These are phyloP conservation scores for Bacidia gigantensis DNA, from an alignment of 495 filamentous ascomycete species.

Conservation along the genomic window DNA sequence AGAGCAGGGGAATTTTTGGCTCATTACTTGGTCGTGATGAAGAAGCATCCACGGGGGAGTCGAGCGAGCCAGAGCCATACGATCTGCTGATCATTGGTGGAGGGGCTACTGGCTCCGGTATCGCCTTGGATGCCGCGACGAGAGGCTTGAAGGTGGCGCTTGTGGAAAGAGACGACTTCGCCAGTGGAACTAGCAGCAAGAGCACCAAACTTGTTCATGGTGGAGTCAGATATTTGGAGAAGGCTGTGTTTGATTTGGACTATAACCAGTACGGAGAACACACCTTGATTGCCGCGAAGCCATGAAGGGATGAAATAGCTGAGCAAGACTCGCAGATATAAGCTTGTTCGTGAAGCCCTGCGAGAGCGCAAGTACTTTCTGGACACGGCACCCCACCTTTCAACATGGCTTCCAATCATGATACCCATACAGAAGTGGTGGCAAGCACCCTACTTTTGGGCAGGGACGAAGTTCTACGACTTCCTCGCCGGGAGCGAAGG, in stretches of 20 bases:
- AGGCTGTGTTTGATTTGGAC: slow-evolving; percentile 92
- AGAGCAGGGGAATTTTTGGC: slow-evolving; percentile 6
- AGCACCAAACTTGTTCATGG: slow-evolving; percentile 96
- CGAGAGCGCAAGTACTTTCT: slow-evolving; percentile 93
- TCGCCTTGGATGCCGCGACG: slow-evolving; percentile 87
- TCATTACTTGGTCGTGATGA: slow-evolving; percentile 6
- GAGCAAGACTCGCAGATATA: slow-evolving; percentile 41
- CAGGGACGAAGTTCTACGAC: slow-evolving; percentile 90
- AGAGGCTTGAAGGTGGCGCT: slow-evolving; percentile 85
- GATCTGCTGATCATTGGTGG: slow-evolving; percentile 86
- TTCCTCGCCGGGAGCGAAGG: slow-evolving; percentile 88
- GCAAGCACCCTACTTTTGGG: slow-evolving; percentile 97
- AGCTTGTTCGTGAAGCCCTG: slow-evolving; percentile 84
- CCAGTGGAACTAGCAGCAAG: slow-evolving; percentile 85
- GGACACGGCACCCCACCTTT: slow-evolving; percentile 90
- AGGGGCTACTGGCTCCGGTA: slow-evolving; percentile 83
- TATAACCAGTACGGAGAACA: slow-evolving; percentile 57
- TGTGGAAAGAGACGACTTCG: slow-evolving; percentile 94
- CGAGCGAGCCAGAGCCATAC: slow-evolving; percentile 40
- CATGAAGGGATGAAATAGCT: slow-evolving; percentile 5
- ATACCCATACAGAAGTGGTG: slow-evolving; percentile 91
- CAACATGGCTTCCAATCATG: slow-evolving; percentile 94
- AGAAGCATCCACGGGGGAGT: background rate
- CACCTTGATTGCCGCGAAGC: background rate
- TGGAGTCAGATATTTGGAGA: slow-evolving; percentile 91